Evolutionary conservation across 441 rosid genomes (phyloP).

Genomic region (Corymbia citriodora): DNA sequence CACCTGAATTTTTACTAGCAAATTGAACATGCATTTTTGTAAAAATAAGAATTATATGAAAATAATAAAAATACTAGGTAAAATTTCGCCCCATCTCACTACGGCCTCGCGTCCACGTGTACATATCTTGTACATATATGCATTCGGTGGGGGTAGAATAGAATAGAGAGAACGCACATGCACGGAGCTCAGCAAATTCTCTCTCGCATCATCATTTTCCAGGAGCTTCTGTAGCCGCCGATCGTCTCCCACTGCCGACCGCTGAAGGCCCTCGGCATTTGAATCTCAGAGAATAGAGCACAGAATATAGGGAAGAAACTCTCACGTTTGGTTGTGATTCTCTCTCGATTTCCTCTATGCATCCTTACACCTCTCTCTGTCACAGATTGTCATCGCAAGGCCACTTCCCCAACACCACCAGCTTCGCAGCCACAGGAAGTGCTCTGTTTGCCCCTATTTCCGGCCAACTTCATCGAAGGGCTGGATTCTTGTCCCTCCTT

Average conservation of each 20-base stretch:
- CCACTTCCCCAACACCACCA: not conserved
- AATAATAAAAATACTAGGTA: too few species aligned
- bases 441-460: not conserved
- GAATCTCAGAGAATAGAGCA: not conserved
- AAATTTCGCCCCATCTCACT: not conserved
- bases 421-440: not conserved
- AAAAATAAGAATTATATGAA: too few species aligned
- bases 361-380: not conserved
- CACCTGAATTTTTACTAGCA: rapidly evolving
- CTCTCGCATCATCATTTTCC: too few species aligned
- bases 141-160: not conserved
- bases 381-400: not conserved
- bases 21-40: not conserved
- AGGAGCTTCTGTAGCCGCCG: too few species aligned
- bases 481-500: too few species aligned
- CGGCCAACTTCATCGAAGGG: too few species aligned
- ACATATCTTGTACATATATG: not conserved
- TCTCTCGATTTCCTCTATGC: not conserved
- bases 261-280: rapidly evolving
- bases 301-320: not conserved
- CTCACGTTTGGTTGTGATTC: not conserved
- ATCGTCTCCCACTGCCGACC: not conserved
- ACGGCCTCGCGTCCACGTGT: not conserved
- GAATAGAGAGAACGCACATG: too few species aligned
- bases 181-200: too few species aligned